phyloP scores from a whole-genome alignment of 78 protist species.

The Speleostelium caveatum region DNA sequence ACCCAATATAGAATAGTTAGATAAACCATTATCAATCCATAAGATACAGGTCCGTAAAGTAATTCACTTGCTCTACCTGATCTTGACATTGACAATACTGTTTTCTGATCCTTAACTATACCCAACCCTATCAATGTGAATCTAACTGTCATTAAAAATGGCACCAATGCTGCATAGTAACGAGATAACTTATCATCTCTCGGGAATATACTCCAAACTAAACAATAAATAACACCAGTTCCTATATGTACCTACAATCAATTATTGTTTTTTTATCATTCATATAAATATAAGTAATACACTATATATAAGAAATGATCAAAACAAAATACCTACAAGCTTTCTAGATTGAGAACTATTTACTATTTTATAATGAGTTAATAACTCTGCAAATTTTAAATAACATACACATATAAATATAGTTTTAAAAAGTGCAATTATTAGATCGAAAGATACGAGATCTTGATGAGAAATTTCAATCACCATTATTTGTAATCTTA shows the following conservation, averaged over 20 bases:
- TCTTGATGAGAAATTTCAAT: no score
- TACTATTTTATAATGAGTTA: background rate
- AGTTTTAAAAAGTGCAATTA: background rate
- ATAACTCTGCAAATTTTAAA: conserved; percentile 2
- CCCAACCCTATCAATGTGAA: conserved; percentile 76
- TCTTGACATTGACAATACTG: conserved; percentile 72
- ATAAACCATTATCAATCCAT: conserved; percentile 45
- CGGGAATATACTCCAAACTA: conserved; percentile 37
- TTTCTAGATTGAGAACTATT: background rate
- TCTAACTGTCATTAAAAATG: conserved; percentile 25
- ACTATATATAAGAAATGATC: background rate
- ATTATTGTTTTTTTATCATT: background rate
- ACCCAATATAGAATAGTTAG: conserved; percentile 43
- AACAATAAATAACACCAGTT: conserved; percentile 23
- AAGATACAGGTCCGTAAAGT: conserved; percentile 56
- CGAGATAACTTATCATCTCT: background rate
- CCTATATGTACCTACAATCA: conserved; percentile 41
- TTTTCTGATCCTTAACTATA: conserved; percentile 26
- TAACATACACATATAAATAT: background rate
- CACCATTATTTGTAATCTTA: no score
- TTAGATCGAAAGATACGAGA: no score
- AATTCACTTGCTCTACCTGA: conserved; percentile 64
- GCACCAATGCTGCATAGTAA: conserved; percentile 9
- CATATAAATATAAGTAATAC: no score
- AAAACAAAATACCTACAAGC: background rate